Base-by-base conservation (phyloP, 768 basidiomycete species). In the Asterophora lycoperdoides region DNA sequence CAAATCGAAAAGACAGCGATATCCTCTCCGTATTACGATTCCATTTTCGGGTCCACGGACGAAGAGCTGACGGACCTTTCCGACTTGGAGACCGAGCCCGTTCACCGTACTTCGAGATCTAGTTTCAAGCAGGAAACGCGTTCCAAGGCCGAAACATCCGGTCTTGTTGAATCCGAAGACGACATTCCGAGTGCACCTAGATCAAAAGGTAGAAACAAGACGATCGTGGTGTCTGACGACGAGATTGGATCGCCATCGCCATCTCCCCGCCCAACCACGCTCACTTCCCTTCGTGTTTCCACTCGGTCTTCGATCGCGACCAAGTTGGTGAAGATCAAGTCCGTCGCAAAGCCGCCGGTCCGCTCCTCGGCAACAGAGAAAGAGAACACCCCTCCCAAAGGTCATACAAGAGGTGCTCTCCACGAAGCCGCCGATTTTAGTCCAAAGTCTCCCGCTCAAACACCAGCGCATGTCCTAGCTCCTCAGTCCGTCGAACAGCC, bases 11-110 rank as follows among this genome's bases (percentile, higher is more conserved):
- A 10, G 32, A 8, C 36, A 11, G 41, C 44, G 5, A 28, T 18
- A 15, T 48, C 40, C 1, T 41, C 52, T 20, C 56, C 51, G 19
- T 41, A 45, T 19, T 42, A 52, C 34, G 59, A 59, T 33, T 55
- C 58, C 11, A 52, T 57, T 33, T 60, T 60, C 26, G 60, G 59
- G 30, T 49, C 52, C 11, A 58, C 48, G 17, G 56, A 58, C 19
- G 61, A 65, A 40, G 63, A 64, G 17, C 48, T 64, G 42, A 56
- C 62, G 8, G 64, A 64, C 17, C 35, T 59, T 35, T 61, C 62
- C 29, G 61, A 57, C 17, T 18, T 4, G 20, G 62, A 58, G 34
- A 3, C 26, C 17, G 28, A 44, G 4, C 14, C 23, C 13, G 15
- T 35, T 13, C 46, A 44, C 15, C 46, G 38, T 28, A 41, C 44